Base-by-base conservation (phyloP, 2,329 filamentous ascomycete species). In the Penicillium glabrum region DNA sequence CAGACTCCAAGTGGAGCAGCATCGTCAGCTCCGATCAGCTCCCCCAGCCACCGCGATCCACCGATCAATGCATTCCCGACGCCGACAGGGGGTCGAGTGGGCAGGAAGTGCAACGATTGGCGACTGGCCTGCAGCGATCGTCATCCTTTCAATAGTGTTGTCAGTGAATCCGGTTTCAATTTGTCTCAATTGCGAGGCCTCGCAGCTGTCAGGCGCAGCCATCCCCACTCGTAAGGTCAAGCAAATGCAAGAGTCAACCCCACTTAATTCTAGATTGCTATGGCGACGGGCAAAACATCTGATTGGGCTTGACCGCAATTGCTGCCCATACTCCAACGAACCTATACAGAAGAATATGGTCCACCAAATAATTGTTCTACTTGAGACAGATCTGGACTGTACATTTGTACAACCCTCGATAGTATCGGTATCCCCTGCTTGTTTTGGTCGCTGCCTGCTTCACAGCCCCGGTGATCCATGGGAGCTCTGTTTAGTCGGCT, bases 41-140 rank as follows among this genome's bases (percentile, higher is more conserved):
- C 52, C 62, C 49, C 64, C 64, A 66, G 64, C 64, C 64, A 66
- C 64, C 63, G 26, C 51, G 52, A 58, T 61, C 58, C 58, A 61
- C 54, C 48, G 39, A 51, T 55, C 53, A 52, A 48, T 50, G 37
- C 58, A 65, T 64, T 62, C 57, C 48, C 27, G 50, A 47, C 53
- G 53, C 49, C 46, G 49, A 46, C 60, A 58, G 54, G 43, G 41
- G 53, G 21, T 45, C 51, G 29, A 51, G 45, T 33, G 51, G 31
- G 47, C 46, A 41, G 37, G 39, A 29, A 49, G 43, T 53, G 57
- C 58, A 61, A 61, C 51, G 53, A 63, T 64, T 63, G 58, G 58
- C 51, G 53, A 64, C 51, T 44, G 56, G 54, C 10, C 54, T 31
- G 54, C 47, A 35, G 33, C 50, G 59, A 65, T 65, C 62, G 49